A percentile compares a stretch with the other conserved stretches of the same genome.
These are phyloP conservation scores for Capsicum chinense DNA, from an alignment of 257 asterid species.

Conservation along the genomic window DNA sequence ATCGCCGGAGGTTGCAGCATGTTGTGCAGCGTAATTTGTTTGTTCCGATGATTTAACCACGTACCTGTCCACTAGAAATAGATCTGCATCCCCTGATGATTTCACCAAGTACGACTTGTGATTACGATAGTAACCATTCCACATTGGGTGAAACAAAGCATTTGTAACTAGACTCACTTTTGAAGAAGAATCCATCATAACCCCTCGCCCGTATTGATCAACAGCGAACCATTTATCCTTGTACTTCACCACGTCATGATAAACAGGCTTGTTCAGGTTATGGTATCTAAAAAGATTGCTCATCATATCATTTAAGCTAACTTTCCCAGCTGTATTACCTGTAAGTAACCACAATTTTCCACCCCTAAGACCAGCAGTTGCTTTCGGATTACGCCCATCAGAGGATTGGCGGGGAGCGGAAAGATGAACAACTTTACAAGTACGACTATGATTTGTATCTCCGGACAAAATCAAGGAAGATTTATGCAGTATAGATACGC, in stretches of 20 bases:
- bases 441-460: not conserved
- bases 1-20: not conserved
- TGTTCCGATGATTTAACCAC: not conserved
- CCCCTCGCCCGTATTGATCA: constrained; percentile 1
- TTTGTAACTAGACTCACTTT: not conserved
- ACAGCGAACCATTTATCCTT: not conserved
- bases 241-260: constrained; percentile 26
- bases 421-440: constrained; percentile 1
- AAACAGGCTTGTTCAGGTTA: constrained; percentile 19
- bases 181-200: not conserved
- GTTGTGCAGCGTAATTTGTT: constrained; percentile 9
- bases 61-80: constrained; percentile 26
- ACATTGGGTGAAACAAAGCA: constrained; percentile 6
- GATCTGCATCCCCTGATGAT: constrained; percentile 20
- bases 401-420: not conserved
- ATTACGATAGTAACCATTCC: not conserved
- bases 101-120: constrained; percentile 11
- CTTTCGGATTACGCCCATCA: not conserved
- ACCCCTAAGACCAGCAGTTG: not conserved
- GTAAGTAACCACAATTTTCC: not conserved
- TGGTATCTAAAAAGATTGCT: not conserved
- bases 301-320: constrained; percentile 2
- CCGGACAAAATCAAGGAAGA: not conserved
- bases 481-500: constrained; percentile 20
- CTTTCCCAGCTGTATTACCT: not conserved